Evolutionary conservation across 2,329 filamentous ascomycete genomes (phyloP).

Genomic region (Aureobasidium sp.): DNA sequence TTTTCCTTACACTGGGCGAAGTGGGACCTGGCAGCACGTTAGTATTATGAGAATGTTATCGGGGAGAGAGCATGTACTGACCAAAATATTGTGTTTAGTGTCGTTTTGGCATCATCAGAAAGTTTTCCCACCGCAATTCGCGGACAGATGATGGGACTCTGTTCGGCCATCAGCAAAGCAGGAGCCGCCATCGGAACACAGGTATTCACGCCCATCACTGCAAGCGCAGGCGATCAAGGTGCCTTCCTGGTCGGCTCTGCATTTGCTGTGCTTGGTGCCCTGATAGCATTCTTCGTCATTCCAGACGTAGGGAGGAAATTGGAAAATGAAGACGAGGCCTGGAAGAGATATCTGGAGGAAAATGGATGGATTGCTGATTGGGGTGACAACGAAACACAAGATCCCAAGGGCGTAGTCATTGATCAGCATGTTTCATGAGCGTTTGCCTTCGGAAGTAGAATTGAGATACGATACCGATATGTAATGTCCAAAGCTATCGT

Average conservation of each 20-base stretch:
- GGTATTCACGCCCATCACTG: constrained; percentile 55
- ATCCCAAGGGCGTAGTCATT: not conserved
- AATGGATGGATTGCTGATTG: constrained; percentile 27
- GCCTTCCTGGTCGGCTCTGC: constrained; percentile 75
- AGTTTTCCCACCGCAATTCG: constrained; percentile 77
- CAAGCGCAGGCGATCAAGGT: constrained; percentile 58
- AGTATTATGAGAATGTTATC: no score
- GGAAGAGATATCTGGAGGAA: constrained; percentile 36
- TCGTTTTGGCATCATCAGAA: constrained; percentile 75
- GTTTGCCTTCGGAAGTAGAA: no score
- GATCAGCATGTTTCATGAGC: no score
- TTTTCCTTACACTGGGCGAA: constrained; percentile 69
- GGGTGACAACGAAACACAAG: constrained; percentile 1
- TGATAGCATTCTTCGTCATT: constrained; percentile 48
- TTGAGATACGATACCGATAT: no score
- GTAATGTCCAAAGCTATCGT: no score
- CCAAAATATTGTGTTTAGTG: no score
- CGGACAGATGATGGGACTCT: constrained; percentile 61
- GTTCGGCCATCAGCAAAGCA: constrained; percentile 62
- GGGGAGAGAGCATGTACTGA: no score
- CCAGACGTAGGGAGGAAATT: constrained; percentile 21
- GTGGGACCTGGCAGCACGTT: constrained; percentile 61
- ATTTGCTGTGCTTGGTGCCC: constrained; percentile 63
- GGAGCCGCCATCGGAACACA: constrained; percentile 74
- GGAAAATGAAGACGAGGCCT: constrained; percentile 28